Evolutionary conservation across 495 filamentous ascomycete species (phyloP).

Genomic region (Penicillium longicatenatum): DNA sequence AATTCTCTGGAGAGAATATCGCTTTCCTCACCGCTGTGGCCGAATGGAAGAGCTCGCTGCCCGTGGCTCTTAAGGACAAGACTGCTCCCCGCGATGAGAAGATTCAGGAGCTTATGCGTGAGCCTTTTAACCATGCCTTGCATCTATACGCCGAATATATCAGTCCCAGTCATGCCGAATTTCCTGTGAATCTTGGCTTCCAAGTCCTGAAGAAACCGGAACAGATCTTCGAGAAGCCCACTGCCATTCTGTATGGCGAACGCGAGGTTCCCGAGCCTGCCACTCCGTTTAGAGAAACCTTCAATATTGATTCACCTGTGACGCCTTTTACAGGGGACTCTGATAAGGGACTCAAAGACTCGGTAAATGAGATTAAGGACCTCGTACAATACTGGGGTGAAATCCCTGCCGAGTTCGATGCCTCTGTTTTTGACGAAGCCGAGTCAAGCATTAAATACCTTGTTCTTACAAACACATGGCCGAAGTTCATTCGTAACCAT

Average conservation of each 20-base stretch:
- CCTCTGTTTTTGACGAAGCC: conserved; percentile 58
- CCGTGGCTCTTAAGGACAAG: conserved; percentile 21
- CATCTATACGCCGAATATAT: conserved; percentile 61
- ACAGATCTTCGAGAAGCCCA: conserved; percentile 48
- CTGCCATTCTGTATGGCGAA: conserved; percentile 37
- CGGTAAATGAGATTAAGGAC: conserved; percentile 23
- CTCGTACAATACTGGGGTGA: conserved; percentile 38
- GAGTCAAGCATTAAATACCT: conserved; percentile 66
- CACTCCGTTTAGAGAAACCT: conserved; percentile 32
- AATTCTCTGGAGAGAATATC: conserved; percentile 71
- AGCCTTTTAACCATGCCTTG: conserved; percentile 54
- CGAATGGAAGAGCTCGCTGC: conserved; percentile 51
- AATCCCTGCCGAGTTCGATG: conserved; percentile 54
- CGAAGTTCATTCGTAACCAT: conserved; percentile 53
- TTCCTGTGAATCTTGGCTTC: conserved; percentile 63
- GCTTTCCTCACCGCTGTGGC: conserved; percentile 61
- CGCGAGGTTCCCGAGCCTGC: conserved; percentile 29
- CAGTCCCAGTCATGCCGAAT: conserved; percentile 55
- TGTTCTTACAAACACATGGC: conserved; percentile 71
- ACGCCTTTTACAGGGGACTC: conserved; percentile 17
- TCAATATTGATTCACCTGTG: background rate
- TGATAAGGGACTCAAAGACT: conserved; percentile 21
- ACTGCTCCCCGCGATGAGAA: conserved; percentile 17
- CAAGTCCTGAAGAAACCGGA: conserved; percentile 50
- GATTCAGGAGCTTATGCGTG: conserved; percentile 32